Percentiles rank a stretch among this genome's conserved stretches.
Conservation (phyloP, 2,329 filamentous ascomycete species). For the Pseudovirgaria hyperparasitica region DNA sequence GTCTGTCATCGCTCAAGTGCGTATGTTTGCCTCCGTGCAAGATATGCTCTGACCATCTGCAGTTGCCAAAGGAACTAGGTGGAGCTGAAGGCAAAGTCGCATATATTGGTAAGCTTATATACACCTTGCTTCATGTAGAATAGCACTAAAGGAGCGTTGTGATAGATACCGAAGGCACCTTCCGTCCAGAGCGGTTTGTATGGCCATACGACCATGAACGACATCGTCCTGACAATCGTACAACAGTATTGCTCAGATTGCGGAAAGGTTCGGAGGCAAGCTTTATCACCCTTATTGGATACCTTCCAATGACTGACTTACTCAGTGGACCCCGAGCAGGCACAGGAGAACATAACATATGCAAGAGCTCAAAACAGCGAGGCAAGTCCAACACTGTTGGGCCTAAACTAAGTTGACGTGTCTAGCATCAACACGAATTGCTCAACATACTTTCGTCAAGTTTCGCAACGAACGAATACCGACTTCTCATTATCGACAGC, state of each 20-base stretch:
- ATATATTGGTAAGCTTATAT: conserved; percentile 44
- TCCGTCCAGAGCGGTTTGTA: conserved; percentile 39
- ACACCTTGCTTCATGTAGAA: not conserved
- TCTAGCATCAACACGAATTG: conserved; percentile 50
- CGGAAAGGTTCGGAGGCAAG: conserved; percentile 47
- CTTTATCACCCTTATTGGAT: conserved; percentile 16
- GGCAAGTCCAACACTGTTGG: conserved; percentile 8
- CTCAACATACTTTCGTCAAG: conserved; percentile 48
- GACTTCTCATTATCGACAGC: conserved; percentile 55
- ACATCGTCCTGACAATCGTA: too few species aligned
- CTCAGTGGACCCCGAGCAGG: conserved; percentile 40
- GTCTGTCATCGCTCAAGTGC: conserved; percentile 49
- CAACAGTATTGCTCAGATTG: conserved; percentile 53
- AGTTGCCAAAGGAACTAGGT: conserved; percentile 46
- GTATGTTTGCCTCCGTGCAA: not conserved
- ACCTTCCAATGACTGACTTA: not conserved
- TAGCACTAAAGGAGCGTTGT: conserved; percentile 5
- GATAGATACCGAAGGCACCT: conserved; percentile 47
- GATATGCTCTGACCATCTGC: conserved; percentile 4
- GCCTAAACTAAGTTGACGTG: not conserved
- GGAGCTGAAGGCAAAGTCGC: conserved; percentile 57
- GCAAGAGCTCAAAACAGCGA: conserved; percentile 54
- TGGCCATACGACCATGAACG: not conserved
- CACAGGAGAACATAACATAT: conserved; percentile 56
- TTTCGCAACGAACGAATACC: conserved; percentile 51